Base-by-base conservation (phyloP, 768 basidiomycete genomes). In the Psilocybe subaeruginosa region DNA sequence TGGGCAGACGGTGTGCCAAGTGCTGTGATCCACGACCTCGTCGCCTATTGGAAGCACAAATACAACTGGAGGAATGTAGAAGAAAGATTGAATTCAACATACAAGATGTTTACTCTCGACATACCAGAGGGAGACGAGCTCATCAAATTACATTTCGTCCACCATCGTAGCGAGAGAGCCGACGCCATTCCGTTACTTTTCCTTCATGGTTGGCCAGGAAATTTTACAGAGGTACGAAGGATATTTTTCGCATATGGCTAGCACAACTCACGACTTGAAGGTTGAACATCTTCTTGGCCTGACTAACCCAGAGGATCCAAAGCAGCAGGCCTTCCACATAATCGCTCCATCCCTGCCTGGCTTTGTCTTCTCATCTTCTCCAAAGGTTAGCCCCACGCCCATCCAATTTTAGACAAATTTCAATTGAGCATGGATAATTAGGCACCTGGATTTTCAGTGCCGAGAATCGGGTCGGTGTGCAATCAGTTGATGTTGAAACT, bases 41-140 rank as follows among this genome's bases (percentile, higher is more conserved):
- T 77, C 0, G 72, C 71, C 11, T 74, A 74, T 56, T 85, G 85
- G 85, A 77, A 72, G 60, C 66, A 70, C 27, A 73, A 68, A 1
- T 85, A 78, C 62, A 78, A 85, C 72, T 85, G 84, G 83, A 74
- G 78, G 52, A 77, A 71, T 46, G 70, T 80, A 5, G 84, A 86
- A 64, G 73, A 70, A 0, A 66, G 65, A n/a, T 70, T 86, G 64
- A 86, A 86, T 66, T 68, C 72, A 14, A 74, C 74, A 7, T 68
- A 82, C 12, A 76, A 80, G 12, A 81, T 82, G 77, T 86, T 80
- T 69, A 85, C 80, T 1, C 69, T 76, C 12, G 80, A 84, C 54
- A 76, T 86, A 50, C 69, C 76, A 4, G 80, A 83, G 35, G 77
- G 71, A 3, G 78, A 77, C 52, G 83, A 76, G 9, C 66, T 73